These are phyloP conservation scores for Pisolithus marmoratus DNA, from an alignment of 768 basidiomycete species.

Conservation along the genomic window DNA sequence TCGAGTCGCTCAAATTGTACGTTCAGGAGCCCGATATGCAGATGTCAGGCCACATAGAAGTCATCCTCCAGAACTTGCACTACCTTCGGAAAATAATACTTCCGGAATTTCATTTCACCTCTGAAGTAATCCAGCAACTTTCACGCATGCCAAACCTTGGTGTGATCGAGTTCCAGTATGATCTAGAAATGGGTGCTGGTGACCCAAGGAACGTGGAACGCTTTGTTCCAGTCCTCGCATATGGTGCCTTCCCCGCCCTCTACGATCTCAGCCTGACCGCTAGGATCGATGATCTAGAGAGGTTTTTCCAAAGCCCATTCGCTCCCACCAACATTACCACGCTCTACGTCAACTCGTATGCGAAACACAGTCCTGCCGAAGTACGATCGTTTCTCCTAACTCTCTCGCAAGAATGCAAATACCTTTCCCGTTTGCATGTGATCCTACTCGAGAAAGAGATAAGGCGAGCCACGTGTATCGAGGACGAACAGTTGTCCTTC, in stretches of 20 bases:
- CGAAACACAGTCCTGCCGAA: constrained; percentile 36
- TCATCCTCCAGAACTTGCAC: constrained; percentile 36
- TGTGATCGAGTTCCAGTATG: constrained; percentile 49
- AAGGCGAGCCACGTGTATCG: constrained; percentile 6
- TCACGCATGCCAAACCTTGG: constrained; percentile 40
- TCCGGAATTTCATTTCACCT: constrained; percentile 48
- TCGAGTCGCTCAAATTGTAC: constrained; percentile 43
- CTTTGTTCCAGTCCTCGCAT: constrained; percentile 39
- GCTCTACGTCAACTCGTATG: constrained; percentile 48
- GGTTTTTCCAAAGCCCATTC: constrained; percentile 39
- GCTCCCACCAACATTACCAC: constrained; percentile 44
- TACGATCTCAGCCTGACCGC: constrained; percentile 47
- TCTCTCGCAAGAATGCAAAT: constrained; percentile 42
- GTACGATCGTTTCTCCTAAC: constrained; percentile 39
- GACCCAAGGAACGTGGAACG: constrained; percentile 36
- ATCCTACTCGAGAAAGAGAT: constrained; percentile 25
- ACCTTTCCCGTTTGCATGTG: constrained; percentile 39
- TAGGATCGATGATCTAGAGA: constrained; percentile 37
- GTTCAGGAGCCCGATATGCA: constrained; percentile 34
- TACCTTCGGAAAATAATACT: constrained; percentile 44
- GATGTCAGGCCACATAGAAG: constrained; percentile 37
- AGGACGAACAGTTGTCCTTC: constrained; percentile 28
- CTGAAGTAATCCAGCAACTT: constrained; percentile 39
- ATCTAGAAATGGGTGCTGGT: constrained; percentile 43
- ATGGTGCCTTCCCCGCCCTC: constrained; percentile 49